Base-by-base conservation (phyloP, 2,329 filamentous ascomycete genomes). In the Amauroascus verrucosus region DNA sequence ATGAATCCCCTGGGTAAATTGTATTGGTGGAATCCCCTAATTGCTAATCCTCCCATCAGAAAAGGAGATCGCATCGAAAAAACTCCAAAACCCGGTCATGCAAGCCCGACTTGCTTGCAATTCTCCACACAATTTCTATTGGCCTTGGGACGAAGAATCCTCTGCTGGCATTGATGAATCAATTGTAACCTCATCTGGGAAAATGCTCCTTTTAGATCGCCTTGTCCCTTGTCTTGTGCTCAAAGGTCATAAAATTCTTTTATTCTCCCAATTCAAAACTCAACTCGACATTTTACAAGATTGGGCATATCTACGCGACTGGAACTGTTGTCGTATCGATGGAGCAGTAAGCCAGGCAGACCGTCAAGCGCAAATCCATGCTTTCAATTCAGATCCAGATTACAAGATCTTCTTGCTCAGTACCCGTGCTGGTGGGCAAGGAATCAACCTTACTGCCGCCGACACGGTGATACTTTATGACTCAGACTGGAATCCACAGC, bases 401-500 rank as follows among this genome's bases (percentile, higher is more conserved):
- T 78, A 78, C 66, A 86, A 84, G 55, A 73, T 98, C 24, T 98
- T 98, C 65, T 73, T 97, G 2, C 77, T 98, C 0, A 91, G 86
- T 2, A 98, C 93, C 0, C 80, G 93, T 13, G 93, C 93, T 0
- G 93, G 93, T 20, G 93, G 93, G 0, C 89, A 98, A n/a, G 93
- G 93, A 57, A 98, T 98, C 75, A 98, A 98, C 63, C 72, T 98
- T 51, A 98, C 97, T 88, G 97, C 93, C 22, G 93, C 93, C 6
- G 94, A 98, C 64, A 98, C 93, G 0, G 93, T 98, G 59, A 84
- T 98, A 62, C 85, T 98, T 43, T 98, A 97, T 63, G 94, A 98
- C 68, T 97, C 93, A 0, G 70, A 72, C 77, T 96, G 91, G 83
- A 98, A 98, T 62, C 93, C 93, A 0, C 93, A 98, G 66, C 91